phyloP scores from a whole-genome alignment of 371 early-diverging fungal genomes.

The Mucor irregularis region DNA sequence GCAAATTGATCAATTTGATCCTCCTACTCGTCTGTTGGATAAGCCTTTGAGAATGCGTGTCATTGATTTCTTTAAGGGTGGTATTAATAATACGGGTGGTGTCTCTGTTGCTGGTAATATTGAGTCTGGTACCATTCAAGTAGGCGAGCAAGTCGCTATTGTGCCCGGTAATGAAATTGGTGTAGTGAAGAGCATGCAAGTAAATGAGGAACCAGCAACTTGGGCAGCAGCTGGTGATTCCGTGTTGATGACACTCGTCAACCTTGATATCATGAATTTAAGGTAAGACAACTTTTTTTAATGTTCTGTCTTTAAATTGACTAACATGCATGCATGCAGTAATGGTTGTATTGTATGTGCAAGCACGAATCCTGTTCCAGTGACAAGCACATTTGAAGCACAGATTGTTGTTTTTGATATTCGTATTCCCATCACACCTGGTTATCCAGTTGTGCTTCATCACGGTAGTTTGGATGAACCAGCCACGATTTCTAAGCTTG shows the following conservation, averaged over 20 bases:
- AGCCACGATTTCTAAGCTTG: conserved; percentile 71
- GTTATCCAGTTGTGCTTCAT: conserved; percentile 84
- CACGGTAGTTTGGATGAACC: conserved; percentile 81
- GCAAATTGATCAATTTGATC: conserved; percentile 64
- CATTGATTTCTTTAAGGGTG: conserved; percentile 86
- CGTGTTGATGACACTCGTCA: conserved; percentile 75
- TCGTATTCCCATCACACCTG: conserved; percentile 87
- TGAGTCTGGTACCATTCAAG: conserved; percentile 82
- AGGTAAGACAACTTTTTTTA: conserved; percentile 59
- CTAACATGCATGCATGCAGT: conserved; percentile 30
- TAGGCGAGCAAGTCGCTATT: conserved; percentile 81
- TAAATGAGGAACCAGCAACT: conserved; percentile 65
- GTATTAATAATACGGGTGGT: conserved; percentile 62
- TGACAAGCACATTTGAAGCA: conserved; percentile 74
- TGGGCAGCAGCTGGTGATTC: conserved; percentile 96
- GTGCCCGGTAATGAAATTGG: conserved; percentile 83
- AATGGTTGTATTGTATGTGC: conserved; percentile 82
- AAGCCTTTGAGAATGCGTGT: conserved; percentile 84
- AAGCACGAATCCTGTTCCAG: conserved; percentile 65
- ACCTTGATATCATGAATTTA: conserved; percentile 79
- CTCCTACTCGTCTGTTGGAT: conserved; percentile 75
- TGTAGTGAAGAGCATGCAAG: conserved; percentile 77
- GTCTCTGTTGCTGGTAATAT: conserved; percentile 86
- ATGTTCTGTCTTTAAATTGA: too few relatives aligned
- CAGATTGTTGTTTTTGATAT: conserved; percentile 93